Evolutionary conservation across 441 rosid genomes (phyloP), one percentile per base, ranked within the genome.

Genomic region (Croton setiger): DNA sequence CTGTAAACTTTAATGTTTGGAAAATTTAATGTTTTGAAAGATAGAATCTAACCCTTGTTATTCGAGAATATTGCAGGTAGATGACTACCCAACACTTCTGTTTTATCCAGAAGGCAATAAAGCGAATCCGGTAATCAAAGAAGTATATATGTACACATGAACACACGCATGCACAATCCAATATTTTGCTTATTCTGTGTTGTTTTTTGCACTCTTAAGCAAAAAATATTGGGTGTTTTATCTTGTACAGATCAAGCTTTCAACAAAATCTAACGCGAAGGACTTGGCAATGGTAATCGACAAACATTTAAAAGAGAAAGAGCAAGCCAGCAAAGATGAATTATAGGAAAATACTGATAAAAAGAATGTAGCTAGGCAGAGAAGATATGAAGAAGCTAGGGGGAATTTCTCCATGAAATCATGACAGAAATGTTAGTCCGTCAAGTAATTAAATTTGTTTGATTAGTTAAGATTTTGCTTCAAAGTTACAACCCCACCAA

Each of bases 61-160:
- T 45, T 72, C 60, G 57, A 45, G 45, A 37, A 66, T 56, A 5
- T 72, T 74, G 66, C 87, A 93, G 98, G 85, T 82, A 20, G 79
- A 79, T 55, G 92, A 88, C 76, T 93, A 82, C 72, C 97, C 96
- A 2, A 75, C 91, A 35, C 84, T 91, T 69, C 74, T 93, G 49
- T 84, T 88, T 65, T 89, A 88, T 83, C 85, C 89, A 9, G 82
- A 83, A 0, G 81, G 78, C 41, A 37, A 87, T 71, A 93, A 93
- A 80, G 76, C 81, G 35, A 85, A 84, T 31, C 94, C 97, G 86
- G 97, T 93, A 87, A 80, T 4, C 51, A 55, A 74, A 68, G 41
- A 56, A 33, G 43, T 20, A 52, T 47, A 8, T 31, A 12, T 54
- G 7, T 39, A 39, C 43, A 7, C 43, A 5, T 39, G n/a, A n/a